Base-by-base conservation (phyloP, 768 basidiomycete genomes). In the Leccinum rimulosum region DNA sequence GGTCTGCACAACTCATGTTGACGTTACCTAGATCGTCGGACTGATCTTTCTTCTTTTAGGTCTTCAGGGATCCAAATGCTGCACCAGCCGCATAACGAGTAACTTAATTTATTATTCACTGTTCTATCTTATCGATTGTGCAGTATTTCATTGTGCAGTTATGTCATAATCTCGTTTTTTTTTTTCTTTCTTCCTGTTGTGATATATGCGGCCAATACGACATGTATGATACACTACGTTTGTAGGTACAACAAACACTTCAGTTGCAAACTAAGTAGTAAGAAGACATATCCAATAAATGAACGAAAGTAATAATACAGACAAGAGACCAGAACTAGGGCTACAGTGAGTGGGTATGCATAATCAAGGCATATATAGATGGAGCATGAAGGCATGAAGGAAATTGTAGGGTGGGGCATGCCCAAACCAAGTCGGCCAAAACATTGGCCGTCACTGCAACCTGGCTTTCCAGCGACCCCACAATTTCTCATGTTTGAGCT, bases 401-500 rank as follows among this genome's bases (percentile, higher is more conserved):
- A 35, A 40, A 28, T 22, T 11, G 12, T 47, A 45, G 22, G 17
- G 33, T 35, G 33, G 17, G 8, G 17, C 12, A 43, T 11, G 19
- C 19, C 10, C 43, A 11, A 45, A 19, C 10, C 11, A 19, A 6
- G 43, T 31, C 40, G 11, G 17, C 14, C 1, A 30, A 19, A 17
- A 19, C 14, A 14, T 22, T n/a, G n/a, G 36, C 17, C 14, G 19
- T 61, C 54, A 72, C 51, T 60, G 65, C 40, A 60, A 33, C 54
- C 61, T 74, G 43, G 73, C 68, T 59, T 69, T 74, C 80, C 79
- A 82, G 30, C 79, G 74, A 55, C 73, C 77, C 84, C 85, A 89
- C 64, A 86, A 71, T 49, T 74, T 79, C 70, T 89, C 86, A 56
- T 84, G 79, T 54, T 79, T 78, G 67, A 80, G 77, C 68, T 80